phyloP scores from a whole-genome alignment of 2,329 filamentous ascomycete genomes.

The Neonectria neomacrospora region DNA sequence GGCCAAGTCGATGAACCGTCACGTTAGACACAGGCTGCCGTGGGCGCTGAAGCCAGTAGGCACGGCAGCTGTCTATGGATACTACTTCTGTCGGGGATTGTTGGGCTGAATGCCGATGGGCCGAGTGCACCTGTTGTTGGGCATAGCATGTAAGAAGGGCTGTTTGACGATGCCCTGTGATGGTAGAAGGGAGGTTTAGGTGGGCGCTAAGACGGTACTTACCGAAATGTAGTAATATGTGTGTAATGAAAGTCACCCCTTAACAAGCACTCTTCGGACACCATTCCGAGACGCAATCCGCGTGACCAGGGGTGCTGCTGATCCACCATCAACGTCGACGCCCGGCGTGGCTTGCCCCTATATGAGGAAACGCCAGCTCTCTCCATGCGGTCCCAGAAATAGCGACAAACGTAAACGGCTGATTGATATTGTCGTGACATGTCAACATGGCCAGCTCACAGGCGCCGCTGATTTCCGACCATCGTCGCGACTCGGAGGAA shows the following conservation, averaged over 20 bases:
- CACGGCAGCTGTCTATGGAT: slow-evolving; percentile 43
- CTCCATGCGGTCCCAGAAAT: slow-evolving; percentile 26
- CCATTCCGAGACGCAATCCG: slow-evolving; percentile 27
- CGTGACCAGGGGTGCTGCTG: slow-evolving; percentile 40
- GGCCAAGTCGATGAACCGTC: slow-evolving; percentile 48
- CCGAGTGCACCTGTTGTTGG: slow-evolving; percentile 2
- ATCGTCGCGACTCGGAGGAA: slow-evolving; percentile 45
- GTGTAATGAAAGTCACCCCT: slow-evolving; percentile 6
- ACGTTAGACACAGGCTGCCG: slow-evolving; percentile 48
- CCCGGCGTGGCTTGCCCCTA: slow-evolving; percentile 21
- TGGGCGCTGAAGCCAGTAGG: slow-evolving; percentile 47
- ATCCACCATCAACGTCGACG: slow-evolving; percentile 35
- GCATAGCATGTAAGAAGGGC: background rate
- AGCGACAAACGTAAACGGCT: slow-evolving; percentile 14
- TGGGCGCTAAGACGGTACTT: slow-evolving; percentile 32
- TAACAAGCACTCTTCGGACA: slow-evolving; percentile 12
- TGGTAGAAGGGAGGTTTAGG: slow-evolving; percentile 5
- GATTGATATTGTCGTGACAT: slow-evolving; percentile 12
- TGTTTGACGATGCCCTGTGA: slow-evolving; percentile 5
- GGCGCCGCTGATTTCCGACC: slow-evolving; percentile 52
- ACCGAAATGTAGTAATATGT: accelerated
- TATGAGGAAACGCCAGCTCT: slow-evolving; percentile 20
- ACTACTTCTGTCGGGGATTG: slow-evolving; percentile 41
- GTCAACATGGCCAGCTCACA: slow-evolving; percentile 51
- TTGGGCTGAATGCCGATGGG: slow-evolving; percentile 11